Percentiles rank a stretch among this genome's conserved stretches.
phyloP scores from a whole-genome alignment of 768 basidiomycete species.

The Coprinellus micaceus region DNA sequence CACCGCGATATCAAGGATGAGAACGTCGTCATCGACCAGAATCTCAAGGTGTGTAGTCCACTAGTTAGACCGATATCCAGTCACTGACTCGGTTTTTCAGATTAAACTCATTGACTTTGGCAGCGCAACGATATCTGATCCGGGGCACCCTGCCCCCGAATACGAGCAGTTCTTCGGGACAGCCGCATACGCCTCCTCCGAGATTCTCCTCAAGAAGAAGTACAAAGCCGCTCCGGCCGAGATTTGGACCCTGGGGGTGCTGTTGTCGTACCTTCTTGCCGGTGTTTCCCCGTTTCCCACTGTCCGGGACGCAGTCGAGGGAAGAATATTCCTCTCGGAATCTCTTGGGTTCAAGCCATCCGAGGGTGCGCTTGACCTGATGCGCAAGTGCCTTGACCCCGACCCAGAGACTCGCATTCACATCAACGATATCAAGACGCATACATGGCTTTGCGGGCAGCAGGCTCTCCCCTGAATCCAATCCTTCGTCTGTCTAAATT shows the following conservation, averaged over 20 bases:
- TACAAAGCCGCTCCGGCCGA: constrained; percentile 95
- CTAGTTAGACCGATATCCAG: constrained; percentile 6
- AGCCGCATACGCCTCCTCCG: constrained; percentile 92
- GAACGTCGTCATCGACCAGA: constrained; percentile 77
- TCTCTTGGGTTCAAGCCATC: constrained; percentile 37
- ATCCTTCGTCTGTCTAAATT: not conserved
- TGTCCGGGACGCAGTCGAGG: constrained; percentile 72
- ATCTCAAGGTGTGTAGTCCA: constrained; percentile 51
- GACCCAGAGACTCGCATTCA: constrained; percentile 78
- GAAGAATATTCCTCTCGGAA: constrained; percentile 53
- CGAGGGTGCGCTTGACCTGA: constrained; percentile 52
- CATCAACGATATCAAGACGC: constrained; percentile 75
- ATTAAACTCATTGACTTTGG: constrained; percentile 97
- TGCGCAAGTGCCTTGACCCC: constrained; percentile 78
- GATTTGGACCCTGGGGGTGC: constrained; percentile 93
- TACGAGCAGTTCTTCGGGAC: constrained; percentile 88
- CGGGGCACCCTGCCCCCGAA: constrained; percentile 54
- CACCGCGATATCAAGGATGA: constrained; percentile 99
- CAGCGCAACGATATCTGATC: constrained; percentile 75
- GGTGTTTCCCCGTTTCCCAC: constrained; percentile 92
- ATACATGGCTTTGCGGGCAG: constrained; percentile 58
- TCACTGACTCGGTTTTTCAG: constrained; percentile 30
- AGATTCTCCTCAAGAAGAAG: constrained; percentile 81
- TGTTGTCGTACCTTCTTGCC: constrained; percentile 91
- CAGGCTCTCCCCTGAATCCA: not conserved